Evolutionary conservation across 208 protist genomes (phyloP).

Genomic region (Phytomonas sp.): DNA sequence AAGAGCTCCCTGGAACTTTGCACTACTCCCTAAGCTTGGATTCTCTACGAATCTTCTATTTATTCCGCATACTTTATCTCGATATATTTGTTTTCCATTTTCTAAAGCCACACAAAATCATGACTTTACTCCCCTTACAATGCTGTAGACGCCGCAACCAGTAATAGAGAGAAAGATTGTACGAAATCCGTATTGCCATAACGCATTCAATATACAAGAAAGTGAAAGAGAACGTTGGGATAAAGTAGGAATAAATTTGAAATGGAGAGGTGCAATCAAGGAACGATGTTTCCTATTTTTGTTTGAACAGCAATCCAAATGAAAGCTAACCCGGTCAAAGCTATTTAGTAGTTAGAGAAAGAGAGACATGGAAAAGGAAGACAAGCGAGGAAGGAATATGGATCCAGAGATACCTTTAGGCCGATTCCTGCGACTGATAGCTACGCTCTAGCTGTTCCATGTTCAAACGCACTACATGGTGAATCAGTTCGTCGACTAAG

Average conservation of each 20-base stretch:
- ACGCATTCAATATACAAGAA: conserved; percentile 2
- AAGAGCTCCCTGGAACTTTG: no score
- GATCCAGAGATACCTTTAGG: neutral
- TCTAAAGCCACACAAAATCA: no score
- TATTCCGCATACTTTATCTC: no score
- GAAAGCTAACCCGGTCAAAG: neutral
- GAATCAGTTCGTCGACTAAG: conserved; percentile 83
- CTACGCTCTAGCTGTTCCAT: conserved; percentile 28
- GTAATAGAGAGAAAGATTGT: conserved; percentile 9
- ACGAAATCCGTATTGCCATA: neutral
- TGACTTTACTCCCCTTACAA: conserved; percentile 4
- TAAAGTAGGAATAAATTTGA: no score
- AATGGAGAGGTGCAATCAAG: no score
- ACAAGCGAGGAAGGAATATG: neutral
- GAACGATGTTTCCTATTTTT: neutral
- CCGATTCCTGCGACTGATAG: conserved; percentile 10
- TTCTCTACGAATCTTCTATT: no score
- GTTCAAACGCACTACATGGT: conserved; percentile 67
- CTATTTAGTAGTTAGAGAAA: neutral
- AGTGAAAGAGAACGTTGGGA: neutral
- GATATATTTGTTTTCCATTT: no score
- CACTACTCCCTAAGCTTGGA: no score
- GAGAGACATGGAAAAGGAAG: neutral
- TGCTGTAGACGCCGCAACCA: conserved; percentile 2
- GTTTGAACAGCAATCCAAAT: neutral